These are phyloP conservation scores for Fraxinus latifolia DNA, from an alignment of 305 asterid species.

Conservation along the genomic window DNA sequence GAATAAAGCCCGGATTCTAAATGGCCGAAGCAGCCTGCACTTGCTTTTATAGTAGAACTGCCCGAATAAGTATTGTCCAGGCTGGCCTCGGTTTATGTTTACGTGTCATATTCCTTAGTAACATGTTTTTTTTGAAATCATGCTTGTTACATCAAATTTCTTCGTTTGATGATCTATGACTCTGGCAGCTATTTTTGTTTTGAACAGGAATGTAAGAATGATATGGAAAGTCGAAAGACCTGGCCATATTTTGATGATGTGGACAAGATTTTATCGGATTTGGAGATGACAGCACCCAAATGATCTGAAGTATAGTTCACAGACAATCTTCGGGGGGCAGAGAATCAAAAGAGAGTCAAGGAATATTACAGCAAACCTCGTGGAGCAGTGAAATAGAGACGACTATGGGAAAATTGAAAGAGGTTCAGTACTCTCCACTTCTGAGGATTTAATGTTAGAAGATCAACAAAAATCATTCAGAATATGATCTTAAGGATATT, in stretches of 20 bases:
- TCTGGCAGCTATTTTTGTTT: conserved; percentile 15
- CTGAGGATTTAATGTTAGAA: not conserved
- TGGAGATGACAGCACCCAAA: conserved; percentile 40
- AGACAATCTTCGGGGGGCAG: not conserved
- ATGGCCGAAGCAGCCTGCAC: not conserved
- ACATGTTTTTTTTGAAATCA: not conserved
- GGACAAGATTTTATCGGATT: conserved; percentile 48
- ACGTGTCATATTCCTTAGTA: not conserved
- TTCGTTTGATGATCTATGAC: not conserved
- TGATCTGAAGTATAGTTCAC: conserved; percentile 24
- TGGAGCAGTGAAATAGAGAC: not conserved
- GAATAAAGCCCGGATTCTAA: not conserved
- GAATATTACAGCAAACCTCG: conserved; percentile 3
- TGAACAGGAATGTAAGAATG: conserved; percentile 68
- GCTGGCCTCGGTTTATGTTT: not conserved
- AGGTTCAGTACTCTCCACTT: not conserved
- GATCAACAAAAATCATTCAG: not conserved
- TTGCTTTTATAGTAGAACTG: not conserved
- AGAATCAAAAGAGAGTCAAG: not conserved
- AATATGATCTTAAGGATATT: not conserved
- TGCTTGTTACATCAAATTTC: not conserved
- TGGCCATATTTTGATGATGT: conserved; percentile 82
- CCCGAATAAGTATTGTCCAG: not conserved
- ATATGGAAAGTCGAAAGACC: conserved; percentile 38
- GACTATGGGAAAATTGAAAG: conserved; percentile 1